phyloP scores from a whole-genome alignment of 169 alveolate genomes.

The Plasmodium gallinaceum region DNA sequence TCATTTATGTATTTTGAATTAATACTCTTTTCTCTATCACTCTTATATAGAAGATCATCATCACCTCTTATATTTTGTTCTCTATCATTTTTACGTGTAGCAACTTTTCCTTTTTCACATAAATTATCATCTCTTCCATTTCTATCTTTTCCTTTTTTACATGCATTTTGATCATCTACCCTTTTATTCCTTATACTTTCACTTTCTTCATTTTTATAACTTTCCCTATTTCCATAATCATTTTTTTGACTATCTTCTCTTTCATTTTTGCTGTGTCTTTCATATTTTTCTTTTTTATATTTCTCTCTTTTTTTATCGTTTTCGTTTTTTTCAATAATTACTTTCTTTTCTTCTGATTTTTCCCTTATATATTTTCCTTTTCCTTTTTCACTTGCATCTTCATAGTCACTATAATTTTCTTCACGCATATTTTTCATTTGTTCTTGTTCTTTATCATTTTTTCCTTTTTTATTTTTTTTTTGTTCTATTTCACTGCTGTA shows the following conservation, averaged over 20 bases:
- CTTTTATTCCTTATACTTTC: slow-evolving; percentile 1
- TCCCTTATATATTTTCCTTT: not conserved
- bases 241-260: not conserved
- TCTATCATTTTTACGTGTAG: slow-evolving; percentile 19
- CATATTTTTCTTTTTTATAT: not conserved
- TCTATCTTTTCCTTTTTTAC: not conserved
- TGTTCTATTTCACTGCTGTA: not conserved
- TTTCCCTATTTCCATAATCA: not conserved
- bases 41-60: slow-evolving; percentile 26
- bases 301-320: slow-evolving; percentile 1
- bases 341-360: not conserved
- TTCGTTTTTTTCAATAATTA: slow-evolving; percentile 2
- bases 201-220: slow-evolving; percentile 5
- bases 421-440: too few species aligned
- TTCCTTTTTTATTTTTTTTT: not conserved
- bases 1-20: slow-evolving; percentile 16
- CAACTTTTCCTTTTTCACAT: slow-evolving; percentile 14
- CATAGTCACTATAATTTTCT: not conserved
- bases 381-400: not conserved
- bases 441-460: not conserved
- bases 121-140: slow-evolving; percentile 12
- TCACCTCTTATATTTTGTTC: slow-evolving; percentile 39
- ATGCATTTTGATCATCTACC: slow-evolving; percentile 2
- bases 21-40: slow-evolving; percentile 33
- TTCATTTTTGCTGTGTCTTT: not conserved